Evolutionary conservation across 2,329 filamentous ascomycete genomes (phyloP).

Genomic region (Colletotrichum endophyticum): DNA sequence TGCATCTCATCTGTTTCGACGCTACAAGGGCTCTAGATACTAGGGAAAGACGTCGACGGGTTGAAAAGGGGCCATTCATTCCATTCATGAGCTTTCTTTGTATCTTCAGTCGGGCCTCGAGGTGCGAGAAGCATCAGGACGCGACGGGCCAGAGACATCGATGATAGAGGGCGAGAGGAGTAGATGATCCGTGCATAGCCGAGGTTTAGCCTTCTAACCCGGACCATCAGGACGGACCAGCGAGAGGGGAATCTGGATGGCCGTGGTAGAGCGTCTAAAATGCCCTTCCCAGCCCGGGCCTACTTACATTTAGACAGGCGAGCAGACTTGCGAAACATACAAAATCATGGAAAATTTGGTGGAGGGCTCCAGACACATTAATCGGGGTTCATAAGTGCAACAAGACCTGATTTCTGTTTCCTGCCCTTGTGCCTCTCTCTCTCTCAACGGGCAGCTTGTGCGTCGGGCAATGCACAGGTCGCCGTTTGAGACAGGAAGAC

Average conservation of each 20-base stretch:
- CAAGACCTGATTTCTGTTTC: not conserved
- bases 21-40: not conserved
- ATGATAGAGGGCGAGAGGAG: not conserved
- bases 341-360: not conserved
- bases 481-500: not conserved
- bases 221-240: not conserved
- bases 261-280: not conserved
- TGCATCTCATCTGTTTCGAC: not conserved
- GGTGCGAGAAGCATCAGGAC: not conserved
- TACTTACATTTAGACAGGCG: not conserved
- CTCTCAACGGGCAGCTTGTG: not conserved
- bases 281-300: not conserved
- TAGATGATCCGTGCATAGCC: not conserved
- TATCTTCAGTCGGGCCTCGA: not conserved
- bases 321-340: not conserved
- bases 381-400: not conserved
- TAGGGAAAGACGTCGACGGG: not conserved
- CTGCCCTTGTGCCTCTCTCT: not conserved
- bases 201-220: slow-evolving; percentile 9
- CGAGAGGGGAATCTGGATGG: not conserved
- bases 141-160: not conserved
- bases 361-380: not conserved
- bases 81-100: not conserved
- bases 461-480: not conserved
- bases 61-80: too few species aligned